Conservation (phyloP, 768 basidiomycete species). For the Agrocybe praecox region DNA sequence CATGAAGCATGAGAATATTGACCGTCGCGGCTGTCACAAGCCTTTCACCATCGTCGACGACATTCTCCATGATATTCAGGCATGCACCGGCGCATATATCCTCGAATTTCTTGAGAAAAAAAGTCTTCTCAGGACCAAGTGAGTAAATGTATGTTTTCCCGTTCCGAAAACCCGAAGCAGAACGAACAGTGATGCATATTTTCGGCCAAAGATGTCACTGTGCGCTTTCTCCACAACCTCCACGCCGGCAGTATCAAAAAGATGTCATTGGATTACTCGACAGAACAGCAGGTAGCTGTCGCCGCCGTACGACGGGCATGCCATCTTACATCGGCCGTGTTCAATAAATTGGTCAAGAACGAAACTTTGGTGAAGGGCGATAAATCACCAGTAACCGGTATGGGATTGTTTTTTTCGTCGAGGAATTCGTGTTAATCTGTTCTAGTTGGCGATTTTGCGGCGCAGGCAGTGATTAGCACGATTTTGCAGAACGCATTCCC, state of each 20-base stretch:
- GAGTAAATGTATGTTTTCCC: background rate
- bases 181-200: background rate
- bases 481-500: constrained; percentile 83
- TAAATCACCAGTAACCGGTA: constrained; percentile 90
- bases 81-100: background rate
- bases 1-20: background rate
- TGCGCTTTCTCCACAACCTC: background rate
- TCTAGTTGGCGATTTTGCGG: constrained; percentile 89
- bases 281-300: constrained; percentile 82
- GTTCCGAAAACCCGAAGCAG: background rate
- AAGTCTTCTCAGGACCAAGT: background rate
- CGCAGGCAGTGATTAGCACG: constrained; percentile 88
- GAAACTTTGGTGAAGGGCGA: constrained; percentile 91
- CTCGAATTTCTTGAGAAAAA: background rate
- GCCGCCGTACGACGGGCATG: constrained; percentile 89
- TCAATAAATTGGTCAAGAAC: constrained; percentile 79
- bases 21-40: background rate
- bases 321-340: constrained; percentile 80
- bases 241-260: constrained; percentile 1
- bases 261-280: constrained; percentile 58
- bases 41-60: background rate
- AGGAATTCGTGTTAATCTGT: background rate
- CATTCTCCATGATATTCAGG: background rate
- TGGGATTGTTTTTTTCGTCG: constrained; percentile 9
- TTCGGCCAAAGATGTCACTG: background rate